Conservation (phyloP, 768 basidiomycete species). For the Daedaleopsis nitida region DNA sequence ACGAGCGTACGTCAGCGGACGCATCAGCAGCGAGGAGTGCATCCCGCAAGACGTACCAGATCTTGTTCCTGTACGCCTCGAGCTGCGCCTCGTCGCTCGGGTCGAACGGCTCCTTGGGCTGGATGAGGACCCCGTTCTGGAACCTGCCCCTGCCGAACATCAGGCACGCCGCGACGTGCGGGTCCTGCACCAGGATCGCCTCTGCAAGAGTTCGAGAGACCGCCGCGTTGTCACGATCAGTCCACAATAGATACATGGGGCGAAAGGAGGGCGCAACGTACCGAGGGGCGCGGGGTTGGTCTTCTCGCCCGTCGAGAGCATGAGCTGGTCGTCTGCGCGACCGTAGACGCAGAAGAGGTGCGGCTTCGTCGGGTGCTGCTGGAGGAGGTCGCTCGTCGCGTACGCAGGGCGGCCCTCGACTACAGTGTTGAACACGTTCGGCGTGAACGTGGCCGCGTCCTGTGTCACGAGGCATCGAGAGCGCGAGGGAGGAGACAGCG, state of each 20-base stretch:
- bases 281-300: constrained; percentile 5
- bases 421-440: constrained; percentile 20
- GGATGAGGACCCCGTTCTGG: constrained; percentile 42
- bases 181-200: constrained; percentile 37
- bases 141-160: constrained; percentile 45
- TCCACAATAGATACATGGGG: neutral
- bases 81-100: constrained; percentile 18
- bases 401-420: constrained; percentile 36
- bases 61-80: constrained; percentile 16
- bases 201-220: constrained; percentile 29
- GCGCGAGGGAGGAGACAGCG: too few species aligned
- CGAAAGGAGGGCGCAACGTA: neutral
- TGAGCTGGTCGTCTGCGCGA: constrained; percentile 49
- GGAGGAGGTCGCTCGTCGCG: constrained; percentile 43
- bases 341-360: constrained; percentile 43
- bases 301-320: constrained; percentile 45
- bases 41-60: constrained; percentile 4
- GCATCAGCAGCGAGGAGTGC: neutral
- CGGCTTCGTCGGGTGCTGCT: constrained; percentile 42
- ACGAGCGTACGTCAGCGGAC: neutral
- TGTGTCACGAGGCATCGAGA: neutral
- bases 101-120: constrained; percentile 38
- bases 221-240: neutral
- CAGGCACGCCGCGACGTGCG: constrained; percentile 34
- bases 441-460: constrained; percentile 18